Base-by-base conservation (phyloP, 176 grass and related monocot species). In the Musa itinerans region DNA sequence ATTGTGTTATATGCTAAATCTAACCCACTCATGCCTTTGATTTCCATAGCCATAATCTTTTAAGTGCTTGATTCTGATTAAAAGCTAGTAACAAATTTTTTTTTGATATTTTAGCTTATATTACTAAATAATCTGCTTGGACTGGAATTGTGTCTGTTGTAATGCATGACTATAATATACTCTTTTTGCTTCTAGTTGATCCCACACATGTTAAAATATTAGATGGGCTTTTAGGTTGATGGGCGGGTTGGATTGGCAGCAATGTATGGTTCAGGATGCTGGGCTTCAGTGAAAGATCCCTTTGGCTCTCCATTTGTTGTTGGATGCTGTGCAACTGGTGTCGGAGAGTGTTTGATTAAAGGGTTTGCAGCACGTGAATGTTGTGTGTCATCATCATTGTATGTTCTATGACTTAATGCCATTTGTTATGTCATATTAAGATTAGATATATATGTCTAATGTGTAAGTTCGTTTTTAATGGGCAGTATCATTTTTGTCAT, bases 251-350 rank as follows among this genome's bases (percentile, higher is more conserved):
- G 94, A 56, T 89, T 97, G 79, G 94, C 94, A 75, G 90, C 94
- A 77, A 97, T 93, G 90, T 97, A 87, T 80, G 94, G 94, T 55
- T 91, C 88, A 68, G 94, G 94, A 53, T 97, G 94, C 82, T 97
- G 94, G 90, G 90, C 87, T 62, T 88, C 89, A 82, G 83, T 81
- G 54, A 93, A 85, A 89, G 94, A 87, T 69, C 88, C 84, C 17
- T 89, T 88, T 88, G 92, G 89, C 19, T 68, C 82, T 64, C 82
- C 87, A 72, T 90, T 85, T 54, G 7, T 88, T 27, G 80, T 93
- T 75, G 88, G 78, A 57, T 91, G 94, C 58, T 93, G 90, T 89
- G 82, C 90, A 80, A 93, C 85, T 78, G 94, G 94, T 82, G 90
- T 86, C 23, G 94, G 94, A 12, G 94, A 97, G 81, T 85, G 90